Evolutionary conservation across 441 rosid genomes (phyloP), one percentile per base, ranked within the genome.

Genomic region (Daphne laureola): DNA sequence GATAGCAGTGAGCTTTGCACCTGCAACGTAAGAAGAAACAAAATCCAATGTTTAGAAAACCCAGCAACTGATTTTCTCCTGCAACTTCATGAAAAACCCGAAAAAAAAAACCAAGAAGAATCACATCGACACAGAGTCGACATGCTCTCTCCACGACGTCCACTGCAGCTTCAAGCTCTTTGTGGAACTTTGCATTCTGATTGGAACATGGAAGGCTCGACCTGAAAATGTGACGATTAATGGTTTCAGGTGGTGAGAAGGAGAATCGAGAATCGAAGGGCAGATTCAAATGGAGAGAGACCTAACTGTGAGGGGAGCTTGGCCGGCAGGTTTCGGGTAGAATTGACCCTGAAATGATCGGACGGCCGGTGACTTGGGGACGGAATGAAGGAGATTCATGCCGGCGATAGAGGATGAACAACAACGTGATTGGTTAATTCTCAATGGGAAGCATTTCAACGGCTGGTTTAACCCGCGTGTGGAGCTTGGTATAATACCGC

Each of bases 81-180:
- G 38, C 38, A 31, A 31, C 38, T 31, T 31, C 2, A 17, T 27
- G 9, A 43, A 12, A 12, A 54, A n/a, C n/a, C n/a, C n/a, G n/a
- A n/a, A 27, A 17, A 15, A 4, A 2, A 26, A 16, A 5, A 3
- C 17, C 14, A 45, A 42, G 12, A 23, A 17, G 21, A 14, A 46
- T 63, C 73, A 86, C 98, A 47, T 84, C 91, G 14, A 86, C 63
- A 57, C 96, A 92, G 57, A 92, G 88, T 17, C 77, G 74, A 62
- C 96, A 92, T 54, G 98, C 95, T 71, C 82, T 79, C 67, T 79
- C 87, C 21, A 88, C 94, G 5, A 77, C 80, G 59, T 70, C 80
- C 49, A 82, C 71, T 14, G 94, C 96, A 25, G 80, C 87, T 54
- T 78, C 82, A 12, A 92, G 86, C 72, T 92, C 96, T 63, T 57